Evolutionary conservation across 495 filamentous ascomycete species (phyloP).

Genomic region (Penicillium egyptiacum): DNA sequence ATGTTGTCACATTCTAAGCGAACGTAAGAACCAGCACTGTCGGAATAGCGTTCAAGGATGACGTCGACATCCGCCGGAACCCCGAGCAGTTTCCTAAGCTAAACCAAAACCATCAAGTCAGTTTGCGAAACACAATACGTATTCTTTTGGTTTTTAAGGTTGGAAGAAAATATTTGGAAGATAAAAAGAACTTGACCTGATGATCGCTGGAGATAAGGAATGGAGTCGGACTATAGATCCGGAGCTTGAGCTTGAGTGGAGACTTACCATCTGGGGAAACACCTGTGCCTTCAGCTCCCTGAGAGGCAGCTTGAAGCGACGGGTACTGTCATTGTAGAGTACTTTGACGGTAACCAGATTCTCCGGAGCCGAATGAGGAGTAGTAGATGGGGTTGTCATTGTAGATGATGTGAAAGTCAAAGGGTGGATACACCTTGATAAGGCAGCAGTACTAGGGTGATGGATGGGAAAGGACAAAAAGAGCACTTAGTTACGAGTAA

Average conservation of each 20-base stretch:
- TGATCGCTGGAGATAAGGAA: conserved; percentile 26
- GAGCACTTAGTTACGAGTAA: conserved; percentile 4
- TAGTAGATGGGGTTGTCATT: conserved; percentile 37
- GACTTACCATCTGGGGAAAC: conserved; percentile 83
- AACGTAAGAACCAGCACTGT: conserved; percentile 82
- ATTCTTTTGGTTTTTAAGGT: not conserved
- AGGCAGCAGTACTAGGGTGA: conserved; percentile 1
- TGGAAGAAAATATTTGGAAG: not conserved
- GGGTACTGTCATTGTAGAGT: conserved; percentile 66
- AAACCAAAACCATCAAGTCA: conserved; percentile 24
- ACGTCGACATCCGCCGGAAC: conserved; percentile 68
- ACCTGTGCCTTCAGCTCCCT: conserved; percentile 74
- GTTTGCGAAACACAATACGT: conserved; percentile 10
- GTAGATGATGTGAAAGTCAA: conserved; percentile 16
- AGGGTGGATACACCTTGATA: conserved; percentile 11
- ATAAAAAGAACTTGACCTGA: conserved; percentile 13
- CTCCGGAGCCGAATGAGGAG: conserved; percentile 53
- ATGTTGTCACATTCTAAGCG: conserved; percentile 73
- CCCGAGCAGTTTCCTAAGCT: conserved; percentile 75
- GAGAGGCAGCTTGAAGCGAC: conserved; percentile 87
- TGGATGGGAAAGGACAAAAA: not conserved
- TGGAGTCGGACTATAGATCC: conserved; percentile 24
- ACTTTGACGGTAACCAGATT: conserved; percentile 86
- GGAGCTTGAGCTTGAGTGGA: conserved; percentile 35
- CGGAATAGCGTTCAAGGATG: conserved; percentile 92